Conservation (phyloP, 140 eudicot species). For the Stevia rebaudiana region DNA sequence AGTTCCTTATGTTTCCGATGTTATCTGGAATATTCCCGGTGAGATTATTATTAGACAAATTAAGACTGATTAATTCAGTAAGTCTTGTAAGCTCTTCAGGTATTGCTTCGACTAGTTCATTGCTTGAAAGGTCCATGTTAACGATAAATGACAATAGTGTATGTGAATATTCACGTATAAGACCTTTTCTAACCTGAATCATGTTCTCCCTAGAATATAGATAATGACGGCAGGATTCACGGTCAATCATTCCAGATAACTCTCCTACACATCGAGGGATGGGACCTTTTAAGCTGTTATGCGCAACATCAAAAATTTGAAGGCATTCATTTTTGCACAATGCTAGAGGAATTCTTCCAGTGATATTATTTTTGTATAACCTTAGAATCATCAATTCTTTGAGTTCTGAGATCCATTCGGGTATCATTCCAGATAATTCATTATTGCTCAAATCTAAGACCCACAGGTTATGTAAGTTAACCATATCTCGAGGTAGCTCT, state of each 20-base stretch:
- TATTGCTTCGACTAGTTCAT: constrained; percentile 29
- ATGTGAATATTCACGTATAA: not conserved
- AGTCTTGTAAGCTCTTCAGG: constrained; percentile 31
- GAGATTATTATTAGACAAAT: constrained; percentile 36
- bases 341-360: constrained; percentile 22
- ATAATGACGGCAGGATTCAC: not conserved
- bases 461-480: constrained; percentile 9
- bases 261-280: constrained; percentile 26
- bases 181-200: constrained; percentile 14
- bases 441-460: constrained; percentile 37
- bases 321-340: constrained; percentile 11
- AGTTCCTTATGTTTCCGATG: constrained; percentile 22
- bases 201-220: not conserved
- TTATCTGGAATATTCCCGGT: constrained; percentile 29
- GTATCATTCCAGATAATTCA: constrained; percentile 25
- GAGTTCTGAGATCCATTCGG: constrained; percentile 22
- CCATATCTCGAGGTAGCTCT: constrained; percentile 19
- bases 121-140: constrained; percentile 43
- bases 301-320: constrained; percentile 10
- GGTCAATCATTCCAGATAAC: not conserved
- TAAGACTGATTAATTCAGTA: constrained; percentile 12
- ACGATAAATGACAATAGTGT: not conserved
- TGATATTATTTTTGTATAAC: constrained; percentile 21
- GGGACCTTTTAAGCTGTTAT: constrained; percentile 3
- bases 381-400: constrained; percentile 17